Evolutionary conservation across 2,329 filamentous ascomycete species (phyloP), one percentile per base, ranked within the genome.

Genomic region (Ilyonectria destructans): DNA sequence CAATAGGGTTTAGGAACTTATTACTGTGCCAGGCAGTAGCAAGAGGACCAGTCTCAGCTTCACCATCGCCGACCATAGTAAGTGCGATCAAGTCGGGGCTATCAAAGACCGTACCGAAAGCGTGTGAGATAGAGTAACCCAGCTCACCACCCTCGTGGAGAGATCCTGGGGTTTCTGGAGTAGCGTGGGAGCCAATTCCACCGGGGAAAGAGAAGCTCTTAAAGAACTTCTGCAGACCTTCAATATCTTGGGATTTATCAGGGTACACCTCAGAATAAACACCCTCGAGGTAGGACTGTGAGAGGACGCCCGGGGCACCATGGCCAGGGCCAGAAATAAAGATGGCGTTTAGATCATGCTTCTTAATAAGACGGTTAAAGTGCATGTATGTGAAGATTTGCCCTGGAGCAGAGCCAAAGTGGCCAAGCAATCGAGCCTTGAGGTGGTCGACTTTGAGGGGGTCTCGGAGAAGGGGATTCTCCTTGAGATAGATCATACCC

Each of bases 191-290:
- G 62, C 92, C 92, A 74, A 94, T 91, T 61, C 93, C 93, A 19
- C 93, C 92, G 0, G 93, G 93, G 81, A 95, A 95, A 1, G 92
- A 94, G 82, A 95, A 95, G 71, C 92, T 89, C 83, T 94, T 94
- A 88, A 95, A 94, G 85, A 95, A 94, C 68, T 86, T 88, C 74
- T 90, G 88, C 85, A 95, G 83, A 26, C 93, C 93, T 65, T 91
- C 87, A 45, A 86, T 81, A 76, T 93, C 89, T 73, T 92, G 88
- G 2, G 89, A 88, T 82, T 92, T 93, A 65, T 93, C 88, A 2
- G 92, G 92, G 74, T 94, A 95, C 23, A 94, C 89, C 76, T 95
- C 92, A 2, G 90, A 90, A 80, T 95, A 95, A 46, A 91, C 89
- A 33, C 93, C 92, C 77, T 95, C 93, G 15, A 95, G 87, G 75